phyloP scores from a whole-genome alignment of 2,329 filamentous ascomycete genomes.

The Penicillium janthinellum region DNA sequence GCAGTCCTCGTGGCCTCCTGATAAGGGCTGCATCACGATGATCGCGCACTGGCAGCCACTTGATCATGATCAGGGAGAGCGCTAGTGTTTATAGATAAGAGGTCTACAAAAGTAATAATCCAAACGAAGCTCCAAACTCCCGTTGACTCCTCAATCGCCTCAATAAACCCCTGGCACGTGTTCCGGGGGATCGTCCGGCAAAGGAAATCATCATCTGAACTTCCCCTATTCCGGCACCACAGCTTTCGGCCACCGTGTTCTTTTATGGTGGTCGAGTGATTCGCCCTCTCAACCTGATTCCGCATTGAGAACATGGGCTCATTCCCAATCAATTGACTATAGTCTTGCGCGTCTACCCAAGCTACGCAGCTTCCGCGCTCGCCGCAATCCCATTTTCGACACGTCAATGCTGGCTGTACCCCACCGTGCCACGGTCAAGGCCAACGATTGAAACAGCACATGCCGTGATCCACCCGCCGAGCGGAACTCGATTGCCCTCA shows the following conservation, averaged over 20 bases:
- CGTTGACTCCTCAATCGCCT: background rate
- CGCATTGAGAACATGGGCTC: background rate
- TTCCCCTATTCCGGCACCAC: conserved; percentile 23
- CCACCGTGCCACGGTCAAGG: conserved; percentile 12
- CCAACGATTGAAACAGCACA: conserved; percentile 14
- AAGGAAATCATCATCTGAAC: conserved; percentile 15
- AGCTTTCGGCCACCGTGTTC: conserved; percentile 30
- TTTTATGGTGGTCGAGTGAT: conserved; percentile 18
- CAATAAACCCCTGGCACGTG: conserved; percentile 16
- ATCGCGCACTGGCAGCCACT: background rate
- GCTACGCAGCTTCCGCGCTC: background rate
- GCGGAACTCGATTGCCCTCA: background rate
- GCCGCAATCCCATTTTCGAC: background rate
- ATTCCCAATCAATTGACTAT: background rate
- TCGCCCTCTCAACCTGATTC: background rate
- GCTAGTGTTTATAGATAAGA: background rate
- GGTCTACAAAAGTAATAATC: background rate
- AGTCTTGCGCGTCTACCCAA: background rate
- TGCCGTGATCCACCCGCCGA: conserved; percentile 11
- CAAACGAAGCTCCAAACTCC: background rate
- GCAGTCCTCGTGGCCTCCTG: background rate
- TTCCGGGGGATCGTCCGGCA: conserved; percentile 19
- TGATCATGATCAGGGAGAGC: too few species aligned
- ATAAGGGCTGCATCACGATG: background rate
- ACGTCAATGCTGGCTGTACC: conserved; percentile 14